Base-by-base conservation (phyloP, 495 filamentous ascomycete species). In the Trichoderma asperelloides region DNA sequence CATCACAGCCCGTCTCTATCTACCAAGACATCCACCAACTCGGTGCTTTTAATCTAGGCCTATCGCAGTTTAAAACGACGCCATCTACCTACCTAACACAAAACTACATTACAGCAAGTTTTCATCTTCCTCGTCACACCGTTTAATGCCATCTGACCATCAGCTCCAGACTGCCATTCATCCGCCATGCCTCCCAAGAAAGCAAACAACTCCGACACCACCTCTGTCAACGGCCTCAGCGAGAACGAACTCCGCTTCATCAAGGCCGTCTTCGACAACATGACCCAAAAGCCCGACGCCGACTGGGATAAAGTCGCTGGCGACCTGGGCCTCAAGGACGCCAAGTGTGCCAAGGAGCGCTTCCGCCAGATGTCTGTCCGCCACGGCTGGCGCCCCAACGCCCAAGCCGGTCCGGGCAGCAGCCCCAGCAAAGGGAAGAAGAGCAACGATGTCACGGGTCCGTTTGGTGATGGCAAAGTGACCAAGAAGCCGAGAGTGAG, bases 361-460 rank as follows among this genome's bases (percentile, higher is more conserved):
- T 72, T 63, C 27, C 68, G 71, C 9, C 67, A 69, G 37, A 45
- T 70, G 5, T 69, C 67, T 68, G 66, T 69, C 43, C 70, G 70
- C 45, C 62, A 70, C 49, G 28, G 68, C 11, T 72, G 71, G 69
- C 70, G 68, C 68, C 13, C 57, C 40, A 23, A 12, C 4, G 15
- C 25, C 13, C 49, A 57, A 13, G 21, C 49, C 4, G 28, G 25
- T 28, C 55, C 55, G 11, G 64, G 25, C 4, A 65, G 18, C 40
- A 45, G 21, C 21, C 39, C 28, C 33, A 27, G 23, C 57, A 39
- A 60, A 6, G n/a, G 45, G 18, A 25, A 15, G n/a, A 57, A n/a
- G 28, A 62, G 27, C 2, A 47, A 28, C 18, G 27, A 25, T 21
- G 60, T 27, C 57, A 57, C 55, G 27, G 21, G 39, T 21, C 25